Percentiles rank a stretch among this genome's conserved stretches.
Conservation (phyloP, 805 yeast species). For the Danielia reshetovae region DNA sequence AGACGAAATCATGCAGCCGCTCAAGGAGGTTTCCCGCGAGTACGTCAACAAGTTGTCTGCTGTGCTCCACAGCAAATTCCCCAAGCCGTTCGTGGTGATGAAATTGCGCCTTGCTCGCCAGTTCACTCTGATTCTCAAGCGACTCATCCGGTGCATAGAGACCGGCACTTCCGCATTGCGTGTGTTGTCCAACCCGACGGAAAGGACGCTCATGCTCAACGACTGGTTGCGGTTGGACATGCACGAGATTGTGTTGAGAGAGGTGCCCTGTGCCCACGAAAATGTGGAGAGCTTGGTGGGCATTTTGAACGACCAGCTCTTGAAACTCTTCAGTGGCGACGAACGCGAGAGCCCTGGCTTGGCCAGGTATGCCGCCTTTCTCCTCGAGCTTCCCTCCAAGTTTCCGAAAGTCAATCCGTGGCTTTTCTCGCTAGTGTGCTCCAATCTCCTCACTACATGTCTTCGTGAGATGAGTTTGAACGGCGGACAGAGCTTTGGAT, state of each 20-base stretch:
- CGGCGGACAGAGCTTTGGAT: slow-evolving; percentile 58
- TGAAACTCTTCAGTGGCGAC: slow-evolving; percentile 21
- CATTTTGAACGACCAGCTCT: slow-evolving; percentile 33
- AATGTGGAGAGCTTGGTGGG: slow-evolving; percentile 29
- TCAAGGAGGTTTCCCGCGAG: slow-evolving; percentile 49
- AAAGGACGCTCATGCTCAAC: slow-evolving; percentile 46
- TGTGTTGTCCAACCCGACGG: slow-evolving; percentile 41
- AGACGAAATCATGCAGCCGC: slow-evolving; percentile 46
- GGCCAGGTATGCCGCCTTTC: slow-evolving; percentile 21
- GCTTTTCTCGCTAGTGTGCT: slow-evolving; percentile 49
- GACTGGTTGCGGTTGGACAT: slow-evolving; percentile 59
- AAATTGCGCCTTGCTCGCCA: slow-evolving; percentile 52
- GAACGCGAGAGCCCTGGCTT: slow-evolving; percentile 19
- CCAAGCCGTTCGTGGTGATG: slow-evolving; percentile 46
- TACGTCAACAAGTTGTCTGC: slow-evolving; percentile 45
- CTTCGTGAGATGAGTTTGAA: slow-evolving; percentile 57
- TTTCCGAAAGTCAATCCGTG: slow-evolving; percentile 54
- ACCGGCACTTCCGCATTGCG: slow-evolving; percentile 48
- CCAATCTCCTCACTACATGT: slow-evolving; percentile 53
- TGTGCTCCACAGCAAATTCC: slow-evolving; percentile 39
- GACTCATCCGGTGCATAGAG: slow-evolving; percentile 52
- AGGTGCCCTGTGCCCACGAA: slow-evolving; percentile 45
- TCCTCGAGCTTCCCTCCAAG: slow-evolving; percentile 40
- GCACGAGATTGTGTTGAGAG: slow-evolving; percentile 42
- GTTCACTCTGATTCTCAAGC: slow-evolving; percentile 49